A percentile compares a stretch with the other conserved stretches of the same genome.
Evolutionary conservation across 257 asterid species (phyloP).

Genomic region (Salvia hispanica): DNA sequence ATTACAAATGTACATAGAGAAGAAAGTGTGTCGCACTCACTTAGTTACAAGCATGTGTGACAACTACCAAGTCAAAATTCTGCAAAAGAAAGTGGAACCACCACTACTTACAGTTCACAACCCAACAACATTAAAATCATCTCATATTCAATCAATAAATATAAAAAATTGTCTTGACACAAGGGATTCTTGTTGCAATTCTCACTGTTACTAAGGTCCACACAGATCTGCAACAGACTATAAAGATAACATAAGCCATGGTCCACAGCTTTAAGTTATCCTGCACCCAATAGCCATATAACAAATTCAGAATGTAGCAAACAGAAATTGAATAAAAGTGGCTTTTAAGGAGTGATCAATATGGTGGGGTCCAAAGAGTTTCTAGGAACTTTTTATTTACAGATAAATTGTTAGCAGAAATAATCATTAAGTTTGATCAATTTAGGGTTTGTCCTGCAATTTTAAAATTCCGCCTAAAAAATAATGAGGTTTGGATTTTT

Average conservation of each 20-base stretch:
- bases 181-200: conserved; percentile 3
- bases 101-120: conserved; percentile 24
- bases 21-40: conserved; percentile 30
- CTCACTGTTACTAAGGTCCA: conserved; percentile 33
- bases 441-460: no score
- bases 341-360: background rate
- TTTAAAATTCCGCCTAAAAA: no score
- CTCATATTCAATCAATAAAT: background rate
- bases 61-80: conserved; percentile 28
- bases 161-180: background rate
- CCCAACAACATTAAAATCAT: conserved; percentile 21
- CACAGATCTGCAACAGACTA: conserved; percentile 20
- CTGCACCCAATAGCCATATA: conserved; percentile 27
- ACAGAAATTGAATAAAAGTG: conserved; percentile 13
- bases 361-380: background rate
- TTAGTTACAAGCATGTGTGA: conserved; percentile 23
- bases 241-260: conserved; percentile 18
- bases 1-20: conserved; percentile 1
- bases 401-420: no score
- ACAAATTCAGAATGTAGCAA: conserved; percentile 30
- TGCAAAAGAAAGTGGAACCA: conserved; percentile 30
- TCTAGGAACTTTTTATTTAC: background rate
- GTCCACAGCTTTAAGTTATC: conserved; percentile 45
- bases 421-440: no score
- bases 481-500: background rate